Base-by-base conservation (phyloP, 306 rosid genomes). In the Lotus japonicus region DNA sequence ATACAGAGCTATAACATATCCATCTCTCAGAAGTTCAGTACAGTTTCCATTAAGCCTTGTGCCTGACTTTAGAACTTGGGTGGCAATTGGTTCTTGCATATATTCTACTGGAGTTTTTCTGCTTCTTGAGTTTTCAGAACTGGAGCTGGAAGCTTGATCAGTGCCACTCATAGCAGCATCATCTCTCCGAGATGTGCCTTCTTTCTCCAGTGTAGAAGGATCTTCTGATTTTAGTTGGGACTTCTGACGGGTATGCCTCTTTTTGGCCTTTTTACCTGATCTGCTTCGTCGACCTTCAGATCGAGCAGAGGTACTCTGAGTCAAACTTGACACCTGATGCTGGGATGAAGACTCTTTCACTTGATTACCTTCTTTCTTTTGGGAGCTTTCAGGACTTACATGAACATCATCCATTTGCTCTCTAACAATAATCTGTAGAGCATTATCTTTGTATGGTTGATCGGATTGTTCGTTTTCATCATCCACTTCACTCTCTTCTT, bases 111-210 rank as follows among this genome's bases (percentile, higher is more conserved):
- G 84, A 57, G 91, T 86, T 83, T 87, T 94, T 79, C 96, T 87
- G 79, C 83, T 87, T 85, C 99, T 84, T 4, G 83, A 82, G 58
- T 85, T 89, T 64, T 84, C 99, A 39, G 99, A 90, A 60, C 97
- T 75, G 13, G 92, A 87, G 80, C 96, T 94, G 74, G 88, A 79
- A 1, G 91, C 96, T 72, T 90, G 99, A 63, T 90, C 99, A 9
- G 91, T 88, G 58, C 99, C 96, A 68, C 99, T 94, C 91, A 90
- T 94, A 23, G 92, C 90, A 21, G 91, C 65, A 80, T 94, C 97
- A 72, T 86, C 99, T 76, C 84, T 83, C 41, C 72, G 92, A 10
- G 87, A 88, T 44, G 86, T 79, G 58, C 88, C 89, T 80, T 94
- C 96, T 79, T 84, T 90, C 76, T 84, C 96, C 52, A 61, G 68